Percentiles rank a stretch among this genome's conserved stretches.
Evolutionary conservation across 1,139 yeast species (phyloP).

Genomic region (Yamadazyma dendronema): DNA sequence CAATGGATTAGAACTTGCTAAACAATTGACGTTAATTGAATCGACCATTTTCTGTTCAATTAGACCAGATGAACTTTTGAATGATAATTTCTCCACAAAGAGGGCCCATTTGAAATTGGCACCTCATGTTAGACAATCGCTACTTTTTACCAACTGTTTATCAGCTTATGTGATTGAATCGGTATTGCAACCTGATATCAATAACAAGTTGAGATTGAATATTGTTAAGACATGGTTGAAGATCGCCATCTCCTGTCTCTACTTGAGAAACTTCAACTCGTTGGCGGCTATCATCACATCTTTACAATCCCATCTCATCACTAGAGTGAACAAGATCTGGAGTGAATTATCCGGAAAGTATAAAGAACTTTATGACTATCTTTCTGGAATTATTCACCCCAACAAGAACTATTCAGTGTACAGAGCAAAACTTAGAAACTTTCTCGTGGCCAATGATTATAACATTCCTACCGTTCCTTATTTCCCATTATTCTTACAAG

Average conservation of each 20-base stretch:
- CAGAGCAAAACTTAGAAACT: constrained; percentile 62
- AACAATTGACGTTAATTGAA: constrained; percentile 81
- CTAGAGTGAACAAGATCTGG: constrained; percentile 71
- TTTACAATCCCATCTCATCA: constrained; percentile 75
- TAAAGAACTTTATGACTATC: constrained; percentile 59
- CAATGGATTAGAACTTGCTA: constrained; percentile 80
- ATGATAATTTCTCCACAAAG: constrained; percentile 68
- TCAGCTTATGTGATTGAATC: constrained; percentile 84
- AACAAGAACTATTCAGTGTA: constrained; percentile 79
- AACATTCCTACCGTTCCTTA: constrained; percentile 81
- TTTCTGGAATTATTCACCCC: constrained; percentile 75
- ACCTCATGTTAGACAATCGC: constrained; percentile 69
- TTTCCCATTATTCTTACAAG: constrained; percentile 79
- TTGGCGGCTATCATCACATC: constrained; percentile 87
- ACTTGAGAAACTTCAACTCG: constrained; percentile 80
- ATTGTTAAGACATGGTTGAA: constrained; percentile 79
- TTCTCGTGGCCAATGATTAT: constrained; percentile 51
- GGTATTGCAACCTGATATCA: constrained; percentile 55
- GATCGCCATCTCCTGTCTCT: constrained; percentile 77
- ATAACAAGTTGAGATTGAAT: constrained; percentile 52
- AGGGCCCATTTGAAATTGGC: constrained; percentile 62
- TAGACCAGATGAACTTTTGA: constrained; percentile 69
- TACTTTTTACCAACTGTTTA: constrained; percentile 73
- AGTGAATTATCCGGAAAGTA: constrained; percentile 62
- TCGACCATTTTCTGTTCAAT: constrained; percentile 66